Conservation (phyloP, 495 filamentous ascomycete species). For the Trichoderma gamsii region DNA sequence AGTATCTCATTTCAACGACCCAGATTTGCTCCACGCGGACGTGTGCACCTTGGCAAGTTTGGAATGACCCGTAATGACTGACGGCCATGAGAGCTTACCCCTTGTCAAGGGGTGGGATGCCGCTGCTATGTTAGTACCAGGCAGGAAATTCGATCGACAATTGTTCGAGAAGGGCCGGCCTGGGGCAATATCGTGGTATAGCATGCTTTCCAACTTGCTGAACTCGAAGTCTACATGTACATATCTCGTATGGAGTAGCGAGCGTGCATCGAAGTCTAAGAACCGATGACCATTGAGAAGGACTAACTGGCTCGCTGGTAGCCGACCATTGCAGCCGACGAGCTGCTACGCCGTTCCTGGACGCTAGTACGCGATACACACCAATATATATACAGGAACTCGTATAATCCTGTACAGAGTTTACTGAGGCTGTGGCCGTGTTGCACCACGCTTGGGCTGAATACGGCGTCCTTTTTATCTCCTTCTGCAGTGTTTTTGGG, state of each 20-base stretch:
- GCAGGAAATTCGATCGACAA: background rate
- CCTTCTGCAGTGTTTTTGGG: background rate
- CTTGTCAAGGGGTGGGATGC: background rate
- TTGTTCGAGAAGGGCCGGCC: background rate
- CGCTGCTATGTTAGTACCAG: background rate
- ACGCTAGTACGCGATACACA: background rate
- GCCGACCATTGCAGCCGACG: too few species aligned
- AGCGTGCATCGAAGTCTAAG: too few species aligned
- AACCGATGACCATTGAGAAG: background rate
- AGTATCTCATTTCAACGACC: background rate
- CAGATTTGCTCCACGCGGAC: slow-evolving; percentile 6
- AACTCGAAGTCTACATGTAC: too few species aligned
- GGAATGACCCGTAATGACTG: background rate
- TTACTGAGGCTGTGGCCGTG: background rate
- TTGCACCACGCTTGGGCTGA: background rate
- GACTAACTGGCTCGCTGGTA: background rate
- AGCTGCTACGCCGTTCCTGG: too few species aligned
- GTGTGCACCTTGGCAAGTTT: background rate
- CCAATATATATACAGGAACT: background rate
- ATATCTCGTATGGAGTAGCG: too few species aligned
- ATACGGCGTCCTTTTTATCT: background rate
- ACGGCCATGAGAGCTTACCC: background rate
- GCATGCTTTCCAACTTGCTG: background rate
- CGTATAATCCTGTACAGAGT: background rate
- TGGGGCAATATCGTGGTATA: background rate